Percentiles rank a stretch among this genome's conserved stretches.
phyloP scores from a whole-genome alignment of 179 eudicot species.

The Monotropa hypopitys region DNA sequence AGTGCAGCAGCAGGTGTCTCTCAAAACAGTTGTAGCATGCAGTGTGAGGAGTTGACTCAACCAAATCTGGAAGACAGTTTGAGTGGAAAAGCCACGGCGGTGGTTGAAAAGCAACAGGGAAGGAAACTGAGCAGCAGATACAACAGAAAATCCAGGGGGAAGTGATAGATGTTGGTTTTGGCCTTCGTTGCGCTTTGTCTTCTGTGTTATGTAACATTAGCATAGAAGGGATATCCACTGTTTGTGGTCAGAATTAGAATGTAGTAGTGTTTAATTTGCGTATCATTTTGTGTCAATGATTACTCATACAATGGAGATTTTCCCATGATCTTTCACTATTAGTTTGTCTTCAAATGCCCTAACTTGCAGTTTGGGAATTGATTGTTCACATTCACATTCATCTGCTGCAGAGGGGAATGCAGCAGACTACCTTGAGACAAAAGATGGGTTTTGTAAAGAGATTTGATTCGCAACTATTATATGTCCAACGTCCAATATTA shows the following conservation, averaged over 20 bases:
- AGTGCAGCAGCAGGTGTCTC: constrained; percentile 19
- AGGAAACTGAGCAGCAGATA: constrained; percentile 8
- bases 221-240: not conserved
- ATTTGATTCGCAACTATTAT: too few species aligned
- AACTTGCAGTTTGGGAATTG: not conserved
- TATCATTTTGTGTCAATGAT: not conserved
- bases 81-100: constrained; percentile 3
- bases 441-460: too few species aligned
- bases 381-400: not conserved
- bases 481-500: too few species aligned
- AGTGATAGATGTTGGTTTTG: constrained; percentile 12
- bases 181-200: not conserved
- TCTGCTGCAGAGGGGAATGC: not conserved
- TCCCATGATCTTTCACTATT: not conserved
- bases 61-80: constrained; percentile 8
- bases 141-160: constrained; percentile 14
- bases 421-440: too few species aligned
- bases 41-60: constrained; percentile 20
- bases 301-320: not conserved
- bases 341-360: not conserved
- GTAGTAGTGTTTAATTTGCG: not conserved
- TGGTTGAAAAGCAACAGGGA: constrained; percentile 8
- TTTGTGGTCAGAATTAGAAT: not conserved
- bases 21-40: constrained; percentile 29
- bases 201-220: constrained; percentile 1